Evolutionary conservation across 768 basidiomycete species (phyloP).

Genomic region (Leccinum aurantiacum): DNA sequence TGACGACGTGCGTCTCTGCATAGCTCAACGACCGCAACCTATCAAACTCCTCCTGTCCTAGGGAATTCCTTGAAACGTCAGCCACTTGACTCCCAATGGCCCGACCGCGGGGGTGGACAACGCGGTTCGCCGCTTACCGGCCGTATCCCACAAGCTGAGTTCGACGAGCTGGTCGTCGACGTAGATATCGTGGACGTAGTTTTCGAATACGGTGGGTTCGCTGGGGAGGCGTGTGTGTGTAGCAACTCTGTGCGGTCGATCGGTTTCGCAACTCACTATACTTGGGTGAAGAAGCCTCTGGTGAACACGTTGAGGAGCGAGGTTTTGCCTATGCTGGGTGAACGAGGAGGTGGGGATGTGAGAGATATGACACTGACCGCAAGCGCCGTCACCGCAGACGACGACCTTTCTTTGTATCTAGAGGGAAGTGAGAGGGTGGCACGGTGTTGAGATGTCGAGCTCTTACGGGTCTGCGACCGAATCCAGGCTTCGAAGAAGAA

Average conservation of each 20-base stretch:
- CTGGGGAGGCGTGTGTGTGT: conserved; percentile 35
- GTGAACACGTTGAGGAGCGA: conserved; percentile 87
- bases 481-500: conserved; percentile 51
- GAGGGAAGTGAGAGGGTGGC: conserved; percentile 9
- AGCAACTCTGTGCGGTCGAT: not conserved
- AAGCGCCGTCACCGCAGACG: conserved; percentile 96
- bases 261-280: conserved; percentile 62
- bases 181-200: conserved; percentile 88
- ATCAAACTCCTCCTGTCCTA: conserved; percentile 96
- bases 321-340: conserved; percentile 59
- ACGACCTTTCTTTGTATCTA: conserved; percentile 66
- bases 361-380: conserved; percentile 48
- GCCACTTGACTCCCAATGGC: not conserved
- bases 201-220: conserved; percentile 95
- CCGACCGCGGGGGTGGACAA: not conserved
- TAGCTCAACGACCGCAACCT: conserved; percentile 91
- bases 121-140: conserved; percentile 56
- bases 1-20: conserved; percentile 93
- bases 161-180: conserved; percentile 89
- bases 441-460: conserved; percentile 3
- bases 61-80: conserved; percentile 33
- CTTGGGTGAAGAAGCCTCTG: conserved; percentile 90
- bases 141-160: conserved; percentile 96
- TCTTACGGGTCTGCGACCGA: conserved; percentile 44
- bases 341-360: conserved; percentile 6